Base-by-base conservation (phyloP, 2,329 filamentous ascomycete genomes). In the Colletotrichum liriopes region DNA sequence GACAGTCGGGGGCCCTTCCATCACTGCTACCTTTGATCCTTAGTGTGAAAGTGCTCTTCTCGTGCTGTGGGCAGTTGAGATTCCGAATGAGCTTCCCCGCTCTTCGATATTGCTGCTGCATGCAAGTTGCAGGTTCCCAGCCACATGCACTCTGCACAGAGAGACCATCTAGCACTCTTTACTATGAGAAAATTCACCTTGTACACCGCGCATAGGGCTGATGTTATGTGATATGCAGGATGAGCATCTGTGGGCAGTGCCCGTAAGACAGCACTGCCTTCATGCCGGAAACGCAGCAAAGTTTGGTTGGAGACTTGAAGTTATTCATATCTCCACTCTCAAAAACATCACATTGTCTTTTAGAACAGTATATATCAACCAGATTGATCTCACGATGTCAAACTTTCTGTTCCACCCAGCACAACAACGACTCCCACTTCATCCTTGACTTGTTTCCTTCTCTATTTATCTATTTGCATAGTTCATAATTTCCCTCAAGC, bases 201-300 rank as follows among this genome's bases (percentile, higher is more conserved):
- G 8, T 63, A 11, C 49, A 20, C 7, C 37, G 14, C 12, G 11
- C 49, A 20, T 63, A 67, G 47, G 65, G 65, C 65, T 63, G 65
- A 67, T n/a, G 37, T 35, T 41, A 39, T 67, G 65, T 18, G 26
- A 55, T 47, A 26, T 16, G 39, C 6, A 62, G 23, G 47, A 45
- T 41, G 56, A 5, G 29, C 26, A 39, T 6, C 26, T 29, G 45
- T 29, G 47, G 56, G 56, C 37, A 43, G 58, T 62, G 65, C 56
- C 37, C 14, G 45, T 32, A 18, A 26, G 26, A 20, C 1, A 1
- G 56, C 65, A 62, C 55, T 26, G 65, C 65, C 65, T 32, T 26
- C 23, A 43, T n/a, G 45, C 39, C 47, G 29, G 49, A 20, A 47
- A 35, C n/a, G 12, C 26, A 11, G 26, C 14, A 20, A 23, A 51